These are phyloP conservation scores for Chrysanthemum lavandulifolium DNA, from an alignment of 129 eudicot genomes.

Conservation along the genomic window DNA sequence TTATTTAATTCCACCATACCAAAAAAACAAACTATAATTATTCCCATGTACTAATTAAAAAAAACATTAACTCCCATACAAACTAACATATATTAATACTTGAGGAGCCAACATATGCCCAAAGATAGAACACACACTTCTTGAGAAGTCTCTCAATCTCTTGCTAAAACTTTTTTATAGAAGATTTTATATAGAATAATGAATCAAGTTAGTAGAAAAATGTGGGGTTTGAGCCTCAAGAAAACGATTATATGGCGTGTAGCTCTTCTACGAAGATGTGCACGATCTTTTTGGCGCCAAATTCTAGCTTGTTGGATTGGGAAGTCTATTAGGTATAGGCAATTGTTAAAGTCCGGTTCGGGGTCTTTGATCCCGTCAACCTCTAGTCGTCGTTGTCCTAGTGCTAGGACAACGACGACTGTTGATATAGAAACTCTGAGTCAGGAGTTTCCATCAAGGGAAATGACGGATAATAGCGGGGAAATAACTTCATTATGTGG, in stretches of 20 bases:
- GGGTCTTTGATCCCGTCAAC: constrained; percentile 15
- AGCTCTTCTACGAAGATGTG: constrained; percentile 41
- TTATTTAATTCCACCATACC: constrained; percentile 1
- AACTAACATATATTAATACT: no score
- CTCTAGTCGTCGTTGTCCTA: constrained; percentile 10
- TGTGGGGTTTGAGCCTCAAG: constrained; percentile 24
- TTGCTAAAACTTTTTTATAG: not conserved
- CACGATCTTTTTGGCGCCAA: constrained; percentile 44
- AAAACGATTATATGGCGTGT: constrained; percentile 43
- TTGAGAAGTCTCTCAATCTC: constrained; percentile 4
- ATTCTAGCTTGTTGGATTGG: constrained; percentile 51
- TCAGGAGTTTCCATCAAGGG: constrained; percentile 16
- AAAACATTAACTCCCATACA: not conserved
- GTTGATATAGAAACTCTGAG: not conserved
- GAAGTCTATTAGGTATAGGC: constrained; percentile 32
- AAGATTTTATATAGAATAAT: constrained; percentile 4
- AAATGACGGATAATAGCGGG: constrained; percentile 10
- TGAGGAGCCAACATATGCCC: not conserved
- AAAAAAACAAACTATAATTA: not conserved
- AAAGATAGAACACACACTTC: constrained; percentile 14
- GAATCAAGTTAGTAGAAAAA: constrained; percentile 38
- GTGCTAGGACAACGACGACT: not conserved
- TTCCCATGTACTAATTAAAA: not conserved
- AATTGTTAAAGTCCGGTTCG: constrained; percentile 24
- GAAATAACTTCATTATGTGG: constrained; percentile 24